Conservation (phyloP, 768 basidiomycete genomes). For the Arthromyces matolae region DNA sequence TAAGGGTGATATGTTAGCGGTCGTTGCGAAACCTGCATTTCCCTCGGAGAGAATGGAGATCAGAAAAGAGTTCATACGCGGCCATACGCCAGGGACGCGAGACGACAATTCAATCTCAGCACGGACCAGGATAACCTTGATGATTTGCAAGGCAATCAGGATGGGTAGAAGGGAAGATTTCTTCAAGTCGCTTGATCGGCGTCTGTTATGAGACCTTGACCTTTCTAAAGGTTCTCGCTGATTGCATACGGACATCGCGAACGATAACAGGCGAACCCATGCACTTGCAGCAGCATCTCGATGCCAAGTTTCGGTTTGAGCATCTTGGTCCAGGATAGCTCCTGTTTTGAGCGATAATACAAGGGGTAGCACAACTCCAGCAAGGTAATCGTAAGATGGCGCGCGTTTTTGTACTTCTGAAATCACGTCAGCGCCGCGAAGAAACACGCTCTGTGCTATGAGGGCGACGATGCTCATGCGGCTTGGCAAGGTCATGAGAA, state of each 20-base stretch:
- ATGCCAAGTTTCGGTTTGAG: slow-evolving; percentile 42
- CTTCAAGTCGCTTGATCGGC: slow-evolving; percentile 19
- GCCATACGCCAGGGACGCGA: slow-evolving; percentile 58
- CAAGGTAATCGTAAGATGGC: slow-evolving; percentile 59
- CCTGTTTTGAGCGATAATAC: slow-evolving; percentile 50
- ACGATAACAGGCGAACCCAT: slow-evolving; percentile 63
- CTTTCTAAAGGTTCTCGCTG: slow-evolving; percentile 29
- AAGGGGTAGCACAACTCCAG: slow-evolving; percentile 62
- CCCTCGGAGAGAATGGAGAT: slow-evolving; percentile 52
- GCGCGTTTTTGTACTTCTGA: slow-evolving; percentile 51
- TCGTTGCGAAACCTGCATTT: slow-evolving; percentile 57
- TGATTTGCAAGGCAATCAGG: slow-evolving; percentile 56
- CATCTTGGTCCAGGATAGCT: slow-evolving; percentile 38
- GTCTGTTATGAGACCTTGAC: slow-evolving; percentile 44
- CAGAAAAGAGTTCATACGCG: slow-evolving; percentile 53
- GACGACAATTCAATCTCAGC: slow-evolving; percentile 57
- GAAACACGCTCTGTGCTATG: slow-evolving; percentile 41
- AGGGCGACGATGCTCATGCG: slow-evolving; percentile 38
- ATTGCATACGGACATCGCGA: slow-evolving; percentile 53
- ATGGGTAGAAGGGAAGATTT: slow-evolving; percentile 37
- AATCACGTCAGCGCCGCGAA: slow-evolving; percentile 51
- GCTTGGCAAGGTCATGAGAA: slow-evolving; percentile 37
- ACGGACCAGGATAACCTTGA: slow-evolving; percentile 65
- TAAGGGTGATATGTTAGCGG: slow-evolving; percentile 39
- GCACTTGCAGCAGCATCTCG: slow-evolving; percentile 42